A percentile compares a stretch with the other conserved stretches of the same genome.
These are phyloP conservation scores for Fonsecaea erecta DNA, from an alignment of 2,329 filamentous ascomycete species.

Conservation along the genomic window DNA sequence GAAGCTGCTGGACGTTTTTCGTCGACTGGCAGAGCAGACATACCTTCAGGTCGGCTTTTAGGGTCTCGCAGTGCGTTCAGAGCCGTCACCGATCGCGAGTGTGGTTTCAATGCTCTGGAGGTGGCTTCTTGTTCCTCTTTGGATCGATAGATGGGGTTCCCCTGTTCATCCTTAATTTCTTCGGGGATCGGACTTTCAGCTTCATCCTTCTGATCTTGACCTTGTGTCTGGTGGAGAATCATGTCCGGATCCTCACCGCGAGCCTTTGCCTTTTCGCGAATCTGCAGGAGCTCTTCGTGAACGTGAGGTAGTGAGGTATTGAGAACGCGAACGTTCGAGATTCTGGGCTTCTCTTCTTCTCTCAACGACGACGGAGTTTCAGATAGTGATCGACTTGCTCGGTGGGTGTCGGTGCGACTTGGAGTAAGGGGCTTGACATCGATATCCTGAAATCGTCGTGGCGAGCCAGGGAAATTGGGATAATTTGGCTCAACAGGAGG, in stretches of 20 bases:
- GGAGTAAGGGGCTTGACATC: conserved; percentile 37
- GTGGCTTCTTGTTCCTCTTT: conserved; percentile 81
- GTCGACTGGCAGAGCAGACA: conserved; percentile 51
- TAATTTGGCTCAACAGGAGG: conserved; percentile 53
- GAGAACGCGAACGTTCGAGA: conserved; percentile 88
- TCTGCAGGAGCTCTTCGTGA: conserved; percentile 86
- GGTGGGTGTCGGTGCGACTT: conserved; percentile 23
- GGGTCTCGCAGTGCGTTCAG: conserved; percentile 64
- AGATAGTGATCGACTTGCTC: conserved; percentile 35
- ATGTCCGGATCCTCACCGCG: conserved; percentile 42
- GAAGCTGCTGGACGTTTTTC: conserved; percentile 53
- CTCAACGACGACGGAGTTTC: conserved; percentile 31
- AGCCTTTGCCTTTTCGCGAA: conserved; percentile 56
- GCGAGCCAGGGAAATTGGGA: conserved; percentile 36
- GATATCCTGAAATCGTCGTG: conserved; percentile 22
- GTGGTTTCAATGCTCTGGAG: conserved; percentile 79
- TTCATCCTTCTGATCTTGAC: conserved; percentile 28
- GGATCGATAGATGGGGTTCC: conserved; percentile 40
- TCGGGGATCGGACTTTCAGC: conserved; percentile 37
- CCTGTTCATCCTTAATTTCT: conserved; percentile 36
- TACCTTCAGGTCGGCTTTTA: conserved; percentile 60
- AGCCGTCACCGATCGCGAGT: conserved; percentile 72
- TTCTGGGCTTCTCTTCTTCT: conserved; percentile 58
- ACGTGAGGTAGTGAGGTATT: conserved; percentile 90
- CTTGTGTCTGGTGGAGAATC: conserved; percentile 32